Base-by-base conservation (phyloP, 2,329 filamentous ascomycete genomes). In the Calycina herbarum region DNA sequence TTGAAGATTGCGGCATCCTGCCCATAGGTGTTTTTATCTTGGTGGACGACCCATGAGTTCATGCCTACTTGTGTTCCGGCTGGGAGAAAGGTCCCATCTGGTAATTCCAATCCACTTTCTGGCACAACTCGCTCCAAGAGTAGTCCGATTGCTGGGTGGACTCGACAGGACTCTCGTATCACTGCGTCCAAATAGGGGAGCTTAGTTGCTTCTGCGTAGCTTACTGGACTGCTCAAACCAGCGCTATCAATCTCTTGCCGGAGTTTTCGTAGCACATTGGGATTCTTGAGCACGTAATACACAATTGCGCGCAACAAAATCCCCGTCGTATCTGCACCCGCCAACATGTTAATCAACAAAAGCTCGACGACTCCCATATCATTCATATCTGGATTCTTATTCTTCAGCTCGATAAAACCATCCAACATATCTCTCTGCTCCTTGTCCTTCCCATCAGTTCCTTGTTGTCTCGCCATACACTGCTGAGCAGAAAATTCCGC, bases 1-100 rank as follows among this genome's bases (percentile, higher is more conserved):
- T 85, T 83, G 78, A 90, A 90, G 17, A 82, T 77, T 15, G 79
- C 77, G 0, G 86, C 86, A 68, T 89, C 86, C 0, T 79, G 72
- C 1, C 87, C 87, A 86, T 86, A 90, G 4, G 86, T 76, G 2
- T 81, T 77, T 33, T 78, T 79, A 59, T 79, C 81, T 1, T 80
- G 81, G 73, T 89, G 89, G 0, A 78, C 70, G 2, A 82, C 76
- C 63, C 76, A 80, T 0, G 79, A 76, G 57, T 78, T 81, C 63
- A 82, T 78, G 4, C 79, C 79, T 0, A 82, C 76, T 69, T 84
- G 79, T 4, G 84, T 82, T 73, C 82, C 82, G 0, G 85, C 82
- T 1, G 79, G 74, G 35, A 90, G 76, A 57, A 85, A 77, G 2
- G 71, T 72, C 2, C 79, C 78, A 59, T 78, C 75, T 1, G 77